Conservation (phyloP, 2,329 filamentous ascomycete genomes). For the Aphanoascus verrucosus region DNA sequence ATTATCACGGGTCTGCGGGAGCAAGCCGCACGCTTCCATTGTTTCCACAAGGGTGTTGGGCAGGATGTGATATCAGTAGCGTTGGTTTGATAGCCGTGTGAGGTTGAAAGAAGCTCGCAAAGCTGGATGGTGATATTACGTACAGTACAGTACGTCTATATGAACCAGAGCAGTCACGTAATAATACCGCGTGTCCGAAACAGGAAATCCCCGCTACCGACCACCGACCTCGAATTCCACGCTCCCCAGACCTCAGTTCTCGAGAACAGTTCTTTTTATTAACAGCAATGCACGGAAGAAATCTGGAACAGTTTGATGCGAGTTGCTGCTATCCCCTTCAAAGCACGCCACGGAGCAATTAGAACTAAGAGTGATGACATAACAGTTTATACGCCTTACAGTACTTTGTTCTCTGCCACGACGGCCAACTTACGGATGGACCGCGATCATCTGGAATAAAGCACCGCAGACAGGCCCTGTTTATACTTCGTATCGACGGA, state of each 20-base stretch:
- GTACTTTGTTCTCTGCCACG: no score
- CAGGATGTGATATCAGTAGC: no score
- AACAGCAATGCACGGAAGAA: neutral
- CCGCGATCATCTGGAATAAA: no score
- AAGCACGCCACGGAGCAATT: no score
- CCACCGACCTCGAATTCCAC: neutral
- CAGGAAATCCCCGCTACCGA: neutral
- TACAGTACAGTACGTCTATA: neutral
- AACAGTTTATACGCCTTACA: no score
- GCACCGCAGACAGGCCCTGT: no score
- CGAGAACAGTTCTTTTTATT: slow-evolving; percentile 3
- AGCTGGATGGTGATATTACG: neutral
- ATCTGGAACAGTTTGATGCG: slow-evolving; percentile 2
- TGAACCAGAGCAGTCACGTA: neutral
- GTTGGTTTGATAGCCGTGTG: neutral
- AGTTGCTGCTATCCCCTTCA: no score
- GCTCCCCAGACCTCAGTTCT: neutral
- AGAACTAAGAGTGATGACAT: no score
- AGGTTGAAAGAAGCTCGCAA: neutral
- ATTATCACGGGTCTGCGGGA: neutral
- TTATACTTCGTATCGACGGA: no score
- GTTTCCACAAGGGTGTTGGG: no score
- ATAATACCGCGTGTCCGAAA: neutral
- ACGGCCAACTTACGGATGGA: no score
- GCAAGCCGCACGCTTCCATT: no score